Evolutionary conservation across 305 asterid species (phyloP).

Genomic region (Solanum hybrid): DNA sequence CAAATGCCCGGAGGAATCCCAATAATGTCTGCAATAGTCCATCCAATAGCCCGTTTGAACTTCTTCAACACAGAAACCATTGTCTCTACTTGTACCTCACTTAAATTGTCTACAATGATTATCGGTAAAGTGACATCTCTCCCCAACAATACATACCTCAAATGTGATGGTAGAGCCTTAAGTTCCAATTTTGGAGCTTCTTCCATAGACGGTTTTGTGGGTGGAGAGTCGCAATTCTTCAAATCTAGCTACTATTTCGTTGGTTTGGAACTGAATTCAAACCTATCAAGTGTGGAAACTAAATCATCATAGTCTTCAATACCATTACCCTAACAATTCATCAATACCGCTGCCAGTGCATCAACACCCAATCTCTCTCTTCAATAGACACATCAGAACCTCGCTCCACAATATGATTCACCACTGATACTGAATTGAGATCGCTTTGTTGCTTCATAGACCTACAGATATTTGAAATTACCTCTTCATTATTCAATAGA

Average conservation of each 20-base stretch:
- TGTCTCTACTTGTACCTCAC: background rate
- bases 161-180: background rate
- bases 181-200: background rate
- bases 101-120: too few relatives aligned
- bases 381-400: too few relatives aligned
- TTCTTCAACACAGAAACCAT: too few relatives aligned
- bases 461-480: too few relatives aligned
- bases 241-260: background rate
- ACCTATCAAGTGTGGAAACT: background rate
- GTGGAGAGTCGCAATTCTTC: too few relatives aligned
- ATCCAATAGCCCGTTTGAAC: too few relatives aligned
- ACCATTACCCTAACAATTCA: background rate
- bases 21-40: too few relatives aligned
- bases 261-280: background rate
- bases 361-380: background rate
- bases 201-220: background rate
- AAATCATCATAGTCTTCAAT: background rate
- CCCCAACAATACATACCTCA: background rate
- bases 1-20: too few relatives aligned
- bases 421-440: too few relatives aligned
- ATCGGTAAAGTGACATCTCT: background rate
- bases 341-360: background rate
- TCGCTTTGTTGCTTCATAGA: too few relatives aligned
- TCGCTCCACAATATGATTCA: too few relatives aligned
- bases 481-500: too few relatives aligned